A percentile compares a stretch with the other conserved stretches of the same genome.
Evolutionary conservation across 2,329 filamentous ascomycete species (phyloP).

Genomic region (Alternaria brassicicola): DNA sequence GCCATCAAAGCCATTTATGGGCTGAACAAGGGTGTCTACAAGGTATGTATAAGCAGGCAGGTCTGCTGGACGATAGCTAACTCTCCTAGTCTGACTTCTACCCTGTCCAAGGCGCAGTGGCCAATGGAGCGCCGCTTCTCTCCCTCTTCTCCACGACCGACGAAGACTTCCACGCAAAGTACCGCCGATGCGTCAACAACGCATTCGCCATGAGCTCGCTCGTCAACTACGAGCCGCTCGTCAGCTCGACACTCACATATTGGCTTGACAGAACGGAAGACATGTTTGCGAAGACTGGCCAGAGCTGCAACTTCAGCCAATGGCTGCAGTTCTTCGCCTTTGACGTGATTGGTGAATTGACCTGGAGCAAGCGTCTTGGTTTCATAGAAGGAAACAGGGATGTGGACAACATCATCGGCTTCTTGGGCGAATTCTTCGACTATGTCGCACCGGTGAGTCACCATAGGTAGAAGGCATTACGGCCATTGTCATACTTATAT

Average conservation of each 20-base stretch:
- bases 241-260: conserved; percentile 74
- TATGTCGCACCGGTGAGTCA: conserved; percentile 71
- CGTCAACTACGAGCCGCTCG: conserved; percentile 79
- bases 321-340: conserved; percentile 86
- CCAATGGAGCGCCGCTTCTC: conserved; percentile 69
- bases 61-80: conserved; percentile 3
- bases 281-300: conserved; percentile 50
- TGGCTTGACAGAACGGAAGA: conserved; percentile 64
- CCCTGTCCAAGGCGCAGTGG: conserved; percentile 75
- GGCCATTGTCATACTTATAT: conserved; percentile 12
- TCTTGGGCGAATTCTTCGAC: conserved; percentile 68
- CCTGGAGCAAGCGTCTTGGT: conserved; percentile 75
- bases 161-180: conserved; percentile 75
- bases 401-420: conserved; percentile 73
- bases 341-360: conserved; percentile 79
- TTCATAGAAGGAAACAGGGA: conserved; percentile 78
- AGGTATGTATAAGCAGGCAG: conserved; percentile 57
- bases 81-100: conserved; percentile 75
- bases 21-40: conserved; percentile 78
- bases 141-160: conserved; percentile 79
- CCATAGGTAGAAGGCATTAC: background rate
- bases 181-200: conserved; percentile 75
- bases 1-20: conserved; percentile 80
- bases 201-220: conserved; percentile 80
- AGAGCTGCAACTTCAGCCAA: conserved; percentile 66